phyloP scores from a whole-genome alignment of 2,329 filamentous ascomycete species.

The Fusarium praegraminearum region DNA sequence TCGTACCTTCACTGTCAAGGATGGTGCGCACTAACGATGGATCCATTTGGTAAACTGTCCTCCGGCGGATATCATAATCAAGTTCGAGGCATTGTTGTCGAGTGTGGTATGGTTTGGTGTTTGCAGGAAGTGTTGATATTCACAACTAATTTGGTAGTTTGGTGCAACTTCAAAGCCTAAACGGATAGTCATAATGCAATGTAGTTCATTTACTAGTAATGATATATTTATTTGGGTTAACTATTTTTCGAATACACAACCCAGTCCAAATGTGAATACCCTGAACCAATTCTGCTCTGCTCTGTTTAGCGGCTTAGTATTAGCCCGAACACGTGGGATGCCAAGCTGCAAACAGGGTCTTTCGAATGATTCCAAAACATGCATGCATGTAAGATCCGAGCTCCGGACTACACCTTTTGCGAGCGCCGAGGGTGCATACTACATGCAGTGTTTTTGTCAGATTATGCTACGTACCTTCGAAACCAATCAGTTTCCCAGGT shows the following conservation, averaged over 20 bases:
- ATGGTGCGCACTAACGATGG: background rate
- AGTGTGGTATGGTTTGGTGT: background rate
- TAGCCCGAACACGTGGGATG: conserved; percentile 1
- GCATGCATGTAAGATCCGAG: conserved; percentile 9
- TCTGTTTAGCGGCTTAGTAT: background rate
- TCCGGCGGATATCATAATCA: background rate
- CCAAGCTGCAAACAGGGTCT: conserved; percentile 1
- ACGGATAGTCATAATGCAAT: too few species aligned
- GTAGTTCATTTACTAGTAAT: too few species aligned
- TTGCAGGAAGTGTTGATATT: too few species aligned
- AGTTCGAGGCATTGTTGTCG: background rate
- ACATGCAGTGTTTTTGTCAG: background rate
- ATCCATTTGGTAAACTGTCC: background rate
- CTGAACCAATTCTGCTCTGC: background rate
- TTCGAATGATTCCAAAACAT: conserved; percentile 16
- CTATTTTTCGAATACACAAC: too few species aligned
- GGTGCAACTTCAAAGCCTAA: too few species aligned
- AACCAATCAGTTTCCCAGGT: background rate
- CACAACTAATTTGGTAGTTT: background rate
- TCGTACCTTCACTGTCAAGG: conserved; percentile 9
- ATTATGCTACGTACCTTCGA: background rate
- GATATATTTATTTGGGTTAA: too few species aligned
- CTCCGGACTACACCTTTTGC: background rate
- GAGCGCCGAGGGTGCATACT: background rate
- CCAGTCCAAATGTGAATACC: background rate